Percentiles rank a stretch among this genome's conserved stretches.
These are phyloP conservation scores for Gymnopus androsaceus DNA, from an alignment of 1,284 basidiomycete species.

Conservation along the genomic window DNA sequence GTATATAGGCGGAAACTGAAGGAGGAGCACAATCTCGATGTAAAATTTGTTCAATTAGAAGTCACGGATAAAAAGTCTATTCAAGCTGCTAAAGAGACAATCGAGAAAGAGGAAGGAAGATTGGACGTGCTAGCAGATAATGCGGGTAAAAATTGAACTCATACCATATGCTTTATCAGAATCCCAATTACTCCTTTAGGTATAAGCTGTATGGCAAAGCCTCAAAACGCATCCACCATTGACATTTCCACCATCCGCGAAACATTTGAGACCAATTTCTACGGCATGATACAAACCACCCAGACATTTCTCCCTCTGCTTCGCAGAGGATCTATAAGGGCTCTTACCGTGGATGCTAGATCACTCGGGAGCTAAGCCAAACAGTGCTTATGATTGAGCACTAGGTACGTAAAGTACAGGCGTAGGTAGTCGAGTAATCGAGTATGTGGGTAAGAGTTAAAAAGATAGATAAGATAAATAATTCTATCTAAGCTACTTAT, in stretches of 20 bases:
- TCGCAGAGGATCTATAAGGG: too few species aligned
- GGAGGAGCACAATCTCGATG: slow-evolving; percentile 28
- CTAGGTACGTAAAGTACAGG: too few species aligned
- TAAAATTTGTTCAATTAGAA: slow-evolving; percentile 37
- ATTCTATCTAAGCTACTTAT: too few species aligned
- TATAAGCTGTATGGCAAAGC: slow-evolving; percentile 32
- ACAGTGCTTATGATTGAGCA: too few species aligned
- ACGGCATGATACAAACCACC: slow-evolving; percentile 40
- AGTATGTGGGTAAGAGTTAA: too few species aligned
- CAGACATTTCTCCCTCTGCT: slow-evolving; percentile 38
- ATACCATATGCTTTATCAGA: not conserved
- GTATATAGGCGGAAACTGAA: slow-evolving; percentile 25
- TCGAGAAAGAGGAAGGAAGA: slow-evolving; percentile 42
- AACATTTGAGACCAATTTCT: slow-evolving; percentile 43
- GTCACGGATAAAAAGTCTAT: slow-evolving; percentile 37
- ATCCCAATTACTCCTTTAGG: too few species aligned
- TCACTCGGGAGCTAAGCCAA: too few species aligned
- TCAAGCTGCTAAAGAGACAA: slow-evolving; percentile 33
- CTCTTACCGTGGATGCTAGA: too few species aligned
- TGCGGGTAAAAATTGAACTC: too few species aligned
- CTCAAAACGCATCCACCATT: slow-evolving; percentile 36
- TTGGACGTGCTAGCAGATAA: slow-evolving; percentile 51
- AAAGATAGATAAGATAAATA: too few species aligned
- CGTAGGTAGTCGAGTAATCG: too few species aligned
- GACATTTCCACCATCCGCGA: slow-evolving; percentile 30